Evolutionary conservation across 1,139 yeast species (phyloP), one percentile per base, ranked within the genome.

Genomic region (Yamadazyma conglobata): DNA sequence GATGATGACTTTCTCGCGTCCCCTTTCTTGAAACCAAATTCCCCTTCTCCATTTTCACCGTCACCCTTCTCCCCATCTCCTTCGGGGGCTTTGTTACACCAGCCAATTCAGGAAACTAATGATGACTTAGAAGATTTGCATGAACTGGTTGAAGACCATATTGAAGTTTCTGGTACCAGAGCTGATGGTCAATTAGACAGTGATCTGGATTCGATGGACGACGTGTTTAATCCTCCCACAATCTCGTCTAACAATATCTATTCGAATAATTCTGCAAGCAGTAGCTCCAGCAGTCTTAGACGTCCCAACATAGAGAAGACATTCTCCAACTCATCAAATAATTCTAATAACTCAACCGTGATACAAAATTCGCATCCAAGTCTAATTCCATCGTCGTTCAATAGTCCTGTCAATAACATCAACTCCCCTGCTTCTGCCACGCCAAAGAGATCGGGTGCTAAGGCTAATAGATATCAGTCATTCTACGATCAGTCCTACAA

Each of bases 401-500:
- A 34, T 19, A 34, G 46, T 10, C 27, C 34, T 4, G 34, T 6
- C 7, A 25, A 12, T n/a, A 22, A 12, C 9, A 15, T 27, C 14
- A 15, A 13, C 7, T n/a, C 26, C 10, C 22, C 15, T 15, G 18
- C 26, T 17, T 17, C 15, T 17, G 27, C 32, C 2, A 54, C 59
- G 0, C 64, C 67, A n/a, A 63, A 51, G 45, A 48, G 67, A 36
- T 64, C 60, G 4, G 69, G 64, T 5, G 75, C 76, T n/a, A 61
- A 67, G 34, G 77, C 77, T 3, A 62, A 62, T 25, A 48, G 77
- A 29, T 73, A 72, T 40, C 75, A 71, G 45, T 64, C 61, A 7
- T 69, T 72, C 43, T 72, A 72, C 40, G 74, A 70, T 40, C 73
- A 69, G 40, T 65, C 73, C 5, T 54, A 56, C 31, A 54, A 69